Conservation (phyloP, 83 land plant genomes). For the Isoetes engelmannii region DNA sequence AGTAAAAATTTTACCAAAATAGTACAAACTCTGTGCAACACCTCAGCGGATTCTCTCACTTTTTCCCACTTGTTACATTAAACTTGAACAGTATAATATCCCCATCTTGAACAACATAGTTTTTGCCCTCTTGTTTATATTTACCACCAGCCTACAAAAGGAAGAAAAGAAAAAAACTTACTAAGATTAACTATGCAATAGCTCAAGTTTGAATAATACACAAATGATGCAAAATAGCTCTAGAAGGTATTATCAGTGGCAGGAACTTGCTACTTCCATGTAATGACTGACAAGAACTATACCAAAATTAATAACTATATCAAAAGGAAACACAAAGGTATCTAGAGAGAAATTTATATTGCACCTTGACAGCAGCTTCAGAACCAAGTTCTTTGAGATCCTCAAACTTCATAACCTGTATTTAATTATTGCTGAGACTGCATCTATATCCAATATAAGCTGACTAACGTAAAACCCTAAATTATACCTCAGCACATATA, state of each 20-base stretch:
- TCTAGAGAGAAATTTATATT: background rate
- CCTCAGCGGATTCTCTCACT: slow-evolving; percentile 30
- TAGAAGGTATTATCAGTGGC: too few relatives aligned
- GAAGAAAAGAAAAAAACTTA: background rate
- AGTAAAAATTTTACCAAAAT: too few relatives aligned
- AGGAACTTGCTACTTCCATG: too few relatives aligned
- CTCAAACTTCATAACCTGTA: slow-evolving; percentile 95
- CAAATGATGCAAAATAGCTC: too few relatives aligned
- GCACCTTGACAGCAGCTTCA: slow-evolving; percentile 93
- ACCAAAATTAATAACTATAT: too few relatives aligned
- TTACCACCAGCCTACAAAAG: slow-evolving; percentile 84
- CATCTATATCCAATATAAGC: background rate
- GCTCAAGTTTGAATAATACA: too few relatives aligned
- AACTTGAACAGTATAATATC: slow-evolving; percentile 96
- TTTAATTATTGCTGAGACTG: background rate
- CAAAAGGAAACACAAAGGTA: too few relatives aligned
- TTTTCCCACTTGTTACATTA: slow-evolving; percentile 90
- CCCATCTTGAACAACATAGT: slow-evolving; percentile 94
- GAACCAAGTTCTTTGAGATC: slow-evolving; percentile 86
- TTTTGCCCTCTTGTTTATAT: slow-evolving; percentile 94
- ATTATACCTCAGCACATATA: slow-evolving; percentile 93
- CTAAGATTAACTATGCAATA: too few relatives aligned
- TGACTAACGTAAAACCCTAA: background rate
- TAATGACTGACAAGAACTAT: too few relatives aligned
- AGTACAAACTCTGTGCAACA: too few relatives aligned